Base-by-base conservation (phyloP, 23 red algal genomes). In the Gracilaria caudata region DNA sequence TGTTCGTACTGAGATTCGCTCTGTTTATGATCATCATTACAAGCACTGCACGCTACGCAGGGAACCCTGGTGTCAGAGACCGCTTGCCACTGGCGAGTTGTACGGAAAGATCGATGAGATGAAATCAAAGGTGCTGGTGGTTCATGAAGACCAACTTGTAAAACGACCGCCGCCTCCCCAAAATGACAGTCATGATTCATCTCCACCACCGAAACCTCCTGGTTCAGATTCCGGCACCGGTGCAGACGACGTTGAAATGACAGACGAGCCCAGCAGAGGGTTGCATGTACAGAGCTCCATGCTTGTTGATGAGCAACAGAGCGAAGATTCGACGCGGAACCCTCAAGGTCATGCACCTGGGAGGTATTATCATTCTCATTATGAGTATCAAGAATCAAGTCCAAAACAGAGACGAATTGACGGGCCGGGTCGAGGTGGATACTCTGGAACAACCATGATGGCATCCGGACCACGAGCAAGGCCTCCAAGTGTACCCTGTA, bases 121-220 rank as follows among this genome's bases (percentile, higher is more conserved):
- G 29, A 43, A 47, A 75, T 21, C 37, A 17, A 75, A 75, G 12
- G 70, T 75, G 37, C 70, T 75, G 7, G n/a, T 75, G 8, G 40
- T 75, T 49, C 70, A 75, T 47, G 70, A 75, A 47, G 70, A 75
- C 19, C 70, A 75, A 14, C 70, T 75, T 38, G 70, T 75, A 39
- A 75, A 75, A 75, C 29, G 32, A 2, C 70, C 33, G 7, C 39
- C 12, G 17, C 19, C 33, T 75, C 9, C 11, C 39, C 4, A 45
- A 47, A 3, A 46, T n/a, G 19, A 24, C 16, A 12, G 10, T 38
- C 38, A 4, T 8, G 20, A 17, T 46, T 14, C 37, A 33, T 7
- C 70, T 29, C 39, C 37, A 75, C 5, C 70, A 26, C 3, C 1
- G 37, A 7, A 75, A 26, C 70, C 70, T 12, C 20, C 38, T 6